Percentiles rank a stretch among this genome's conserved stretches.
Conservation (phyloP, 345 rosid genomes). For the Boechera stricta region DNA sequence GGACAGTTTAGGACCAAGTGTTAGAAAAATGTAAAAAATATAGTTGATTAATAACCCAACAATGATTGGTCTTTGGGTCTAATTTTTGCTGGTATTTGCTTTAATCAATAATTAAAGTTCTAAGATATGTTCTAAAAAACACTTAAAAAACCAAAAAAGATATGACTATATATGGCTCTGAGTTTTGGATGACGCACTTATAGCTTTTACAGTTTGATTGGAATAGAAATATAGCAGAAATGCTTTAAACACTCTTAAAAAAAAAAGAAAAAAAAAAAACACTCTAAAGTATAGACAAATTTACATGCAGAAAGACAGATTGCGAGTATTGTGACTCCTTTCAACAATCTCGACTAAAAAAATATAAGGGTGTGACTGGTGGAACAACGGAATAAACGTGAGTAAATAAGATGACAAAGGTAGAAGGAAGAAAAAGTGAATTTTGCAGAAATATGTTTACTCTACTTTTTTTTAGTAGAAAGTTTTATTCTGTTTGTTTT, state of each 20-base stretch:
- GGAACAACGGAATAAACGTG: too few species aligned
- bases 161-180: neutral
- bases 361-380: too few species aligned
- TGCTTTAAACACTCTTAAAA: neutral
- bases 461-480: too few species aligned
- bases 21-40: neutral
- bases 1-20: slow-evolving; percentile 18
- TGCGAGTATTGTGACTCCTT: neutral
- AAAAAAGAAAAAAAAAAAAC: neutral
- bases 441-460: too few species aligned
- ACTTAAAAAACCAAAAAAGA: too few species aligned
- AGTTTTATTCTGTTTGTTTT: too few species aligned
- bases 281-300: neutral
- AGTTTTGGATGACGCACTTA: neutral
- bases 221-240: neutral
- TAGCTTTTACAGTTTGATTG: neutral
- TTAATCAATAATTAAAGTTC: neutral
- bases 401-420: too few species aligned
- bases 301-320: neutral
- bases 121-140: neutral
- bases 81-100: neutral
- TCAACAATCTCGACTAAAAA: neutral
- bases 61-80: slow-evolving; percentile 8
- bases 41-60: neutral
- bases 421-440: too few species aligned